These are phyloP conservation scores for Phoma herbarum DNA, from an alignment of 2,329 filamentous ascomycete species.

Conservation along the genomic window DNA sequence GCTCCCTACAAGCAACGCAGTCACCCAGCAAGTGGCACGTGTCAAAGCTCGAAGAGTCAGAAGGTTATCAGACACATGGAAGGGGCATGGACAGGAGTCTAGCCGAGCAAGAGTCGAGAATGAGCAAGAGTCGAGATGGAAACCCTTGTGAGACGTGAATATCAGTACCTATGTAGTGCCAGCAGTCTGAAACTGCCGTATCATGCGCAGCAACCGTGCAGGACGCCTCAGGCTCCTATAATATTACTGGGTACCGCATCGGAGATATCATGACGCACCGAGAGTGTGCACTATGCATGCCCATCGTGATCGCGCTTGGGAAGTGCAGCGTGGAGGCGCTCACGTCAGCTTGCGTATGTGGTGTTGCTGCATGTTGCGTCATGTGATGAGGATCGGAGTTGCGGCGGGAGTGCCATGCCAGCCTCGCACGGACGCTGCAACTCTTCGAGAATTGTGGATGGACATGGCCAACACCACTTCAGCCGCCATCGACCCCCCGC, in stretches of 20 bases:
- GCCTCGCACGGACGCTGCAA: neutral
- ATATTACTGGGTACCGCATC: neutral
- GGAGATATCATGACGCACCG: neutral
- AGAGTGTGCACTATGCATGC: neutral
- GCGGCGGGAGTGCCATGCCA: slow-evolving; percentile 27
- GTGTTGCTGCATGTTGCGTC: no score
- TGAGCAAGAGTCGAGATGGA: neutral
- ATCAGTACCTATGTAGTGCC: neutral
- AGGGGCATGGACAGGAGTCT: neutral
- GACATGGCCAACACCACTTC: slow-evolving; percentile 29
- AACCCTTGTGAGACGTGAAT: neutral
- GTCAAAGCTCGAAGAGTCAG: neutral
- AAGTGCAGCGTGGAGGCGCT: no score
- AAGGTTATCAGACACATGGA: neutral
- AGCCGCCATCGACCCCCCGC: slow-evolving; percentile 44
- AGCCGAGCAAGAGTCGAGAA: no score
- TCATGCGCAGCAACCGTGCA: neutral
- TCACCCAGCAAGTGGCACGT: neutral
- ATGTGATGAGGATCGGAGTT: neutral
- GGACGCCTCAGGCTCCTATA: neutral
- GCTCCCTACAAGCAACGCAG: neutral
- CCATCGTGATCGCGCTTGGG: neutral
- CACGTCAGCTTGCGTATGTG: no score
- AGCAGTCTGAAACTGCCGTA: neutral
- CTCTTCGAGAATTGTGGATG: neutral